These are phyloP conservation scores for Aspergillus proliferans DNA, from an alignment of 2,329 filamentous ascomycete genomes.

Conservation along the genomic window DNA sequence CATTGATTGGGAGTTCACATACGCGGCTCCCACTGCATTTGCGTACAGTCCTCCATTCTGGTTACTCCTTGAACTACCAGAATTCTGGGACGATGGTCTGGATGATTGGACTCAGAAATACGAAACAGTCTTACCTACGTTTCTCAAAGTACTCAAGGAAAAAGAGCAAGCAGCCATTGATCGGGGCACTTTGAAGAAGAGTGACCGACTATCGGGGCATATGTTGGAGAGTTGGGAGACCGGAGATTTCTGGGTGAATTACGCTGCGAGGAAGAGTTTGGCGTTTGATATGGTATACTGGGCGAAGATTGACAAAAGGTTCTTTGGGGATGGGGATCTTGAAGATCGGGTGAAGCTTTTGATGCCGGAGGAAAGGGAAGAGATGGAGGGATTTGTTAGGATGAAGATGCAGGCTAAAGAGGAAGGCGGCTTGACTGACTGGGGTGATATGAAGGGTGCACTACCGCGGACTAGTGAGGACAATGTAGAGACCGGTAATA, in stretches of 20 bases:
- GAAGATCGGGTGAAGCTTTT: constrained; percentile 13
- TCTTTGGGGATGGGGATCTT: constrained; percentile 15
- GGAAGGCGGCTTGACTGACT: neutral
- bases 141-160: constrained; percentile 11
- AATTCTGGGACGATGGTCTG: constrained; percentile 14
- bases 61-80: constrained; percentile 18
- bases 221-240: constrained; percentile 16
- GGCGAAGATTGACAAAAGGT: constrained; percentile 17
- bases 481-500: too few species aligned
- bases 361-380: constrained; percentile 10
- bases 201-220: constrained; percentile 9
- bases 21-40: constrained; percentile 13
- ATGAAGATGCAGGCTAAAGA: constrained; percentile 8
- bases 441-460: neutral
- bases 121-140: constrained; percentile 8
- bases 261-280: constrained; percentile 17
- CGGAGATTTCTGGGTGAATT: constrained; percentile 15
- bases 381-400: constrained; percentile 12
- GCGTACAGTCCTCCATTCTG: constrained; percentile 16
- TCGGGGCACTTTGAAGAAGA: neutral
- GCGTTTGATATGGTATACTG: constrained; percentile 22
- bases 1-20: constrained; percentile 17
- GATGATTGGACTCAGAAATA: constrained; percentile 13
- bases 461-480: too few species aligned
- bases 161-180: constrained; percentile 7